phyloP scores from a whole-genome alignment of 2,329 filamentous ascomycete species.

The Stylonectria norvegica region DNA sequence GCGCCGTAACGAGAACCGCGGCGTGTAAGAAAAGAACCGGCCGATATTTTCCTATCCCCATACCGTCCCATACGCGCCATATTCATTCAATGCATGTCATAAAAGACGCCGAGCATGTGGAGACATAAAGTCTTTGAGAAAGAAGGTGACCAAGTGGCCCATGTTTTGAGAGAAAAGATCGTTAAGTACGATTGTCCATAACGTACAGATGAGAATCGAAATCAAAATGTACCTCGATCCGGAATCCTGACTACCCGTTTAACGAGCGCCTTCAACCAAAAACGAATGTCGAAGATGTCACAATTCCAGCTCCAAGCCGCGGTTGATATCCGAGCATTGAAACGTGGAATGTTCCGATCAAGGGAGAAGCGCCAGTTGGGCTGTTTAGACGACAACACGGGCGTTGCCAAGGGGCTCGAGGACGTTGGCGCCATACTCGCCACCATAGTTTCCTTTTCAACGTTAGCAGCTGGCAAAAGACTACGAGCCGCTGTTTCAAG shows the following conservation, averaged over 20 bases:
- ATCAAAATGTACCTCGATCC: constrained; percentile 20
- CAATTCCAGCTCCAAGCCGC: constrained; percentile 4
- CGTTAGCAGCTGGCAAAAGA: constrained; percentile 14
- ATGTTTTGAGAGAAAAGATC: constrained; percentile 29
- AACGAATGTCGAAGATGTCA: constrained; percentile 4
- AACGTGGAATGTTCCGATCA: constrained; percentile 12
- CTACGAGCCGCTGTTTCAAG: neutral
- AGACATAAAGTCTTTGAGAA: constrained; percentile 17
- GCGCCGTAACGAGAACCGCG: constrained; percentile 23
- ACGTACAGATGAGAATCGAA: constrained; percentile 37
- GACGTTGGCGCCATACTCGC: constrained; percentile 50
- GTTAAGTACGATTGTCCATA: constrained; percentile 32
- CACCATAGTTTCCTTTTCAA: constrained; percentile 49
- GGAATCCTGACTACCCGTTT: constrained; percentile 10
- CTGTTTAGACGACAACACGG: constrained; percentile 26
- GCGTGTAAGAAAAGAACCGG: constrained; percentile 14
- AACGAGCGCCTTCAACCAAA: constrained; percentile 15
- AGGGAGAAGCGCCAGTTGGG: constrained; percentile 3
- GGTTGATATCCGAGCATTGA: constrained; percentile 2
- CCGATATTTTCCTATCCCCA: constrained; percentile 9
- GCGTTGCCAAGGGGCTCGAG: constrained; percentile 33
- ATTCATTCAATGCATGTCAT: constrained; percentile 22
- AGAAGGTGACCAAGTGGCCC: constrained; percentile 21
- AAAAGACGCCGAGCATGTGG: constrained; percentile 23
- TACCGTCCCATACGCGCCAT: constrained; percentile 20